These are phyloP conservation scores for Blastocystis sp. DNA, from an alignment of 352 stramenopile genomes.

Conservation along the genomic window DNA sequence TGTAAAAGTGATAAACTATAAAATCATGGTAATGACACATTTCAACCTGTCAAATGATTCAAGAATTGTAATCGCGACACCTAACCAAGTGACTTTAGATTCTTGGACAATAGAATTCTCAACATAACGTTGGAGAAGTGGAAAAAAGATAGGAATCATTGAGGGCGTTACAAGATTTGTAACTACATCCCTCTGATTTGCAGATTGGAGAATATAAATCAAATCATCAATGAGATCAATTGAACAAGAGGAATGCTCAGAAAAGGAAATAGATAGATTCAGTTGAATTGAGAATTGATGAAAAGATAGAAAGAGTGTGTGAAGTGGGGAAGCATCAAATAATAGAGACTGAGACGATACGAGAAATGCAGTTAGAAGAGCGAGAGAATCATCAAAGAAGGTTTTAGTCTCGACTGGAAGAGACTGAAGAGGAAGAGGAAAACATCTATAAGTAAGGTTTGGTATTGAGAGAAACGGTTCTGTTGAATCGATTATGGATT, in stretches of 20 bases:
- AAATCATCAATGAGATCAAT: slow-evolving; percentile 1
- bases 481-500: neutral
- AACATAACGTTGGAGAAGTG: neutral
- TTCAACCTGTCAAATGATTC: slow-evolving; percentile 6
- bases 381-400: neutral
- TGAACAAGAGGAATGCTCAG: neutral
- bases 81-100: neutral
- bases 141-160: neutral
- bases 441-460: too few relatives aligned
- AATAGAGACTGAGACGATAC: neutral
- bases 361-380: neutral
- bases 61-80: neutral
- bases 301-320: neutral
- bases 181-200: neutral
- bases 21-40: neutral
- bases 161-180: neutral
- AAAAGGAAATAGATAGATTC: neutral
- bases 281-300: neutral
- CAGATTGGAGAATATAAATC: neutral
- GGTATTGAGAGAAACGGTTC: neutral
- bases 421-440: neutral
- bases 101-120: neutral
- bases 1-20: neutral
- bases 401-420: neutral
- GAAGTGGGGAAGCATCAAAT: neutral